Evolutionary conservation across 2,329 filamentous ascomycete genomes (phyloP).

Genomic region (Parafenestella ontariensis): DNA sequence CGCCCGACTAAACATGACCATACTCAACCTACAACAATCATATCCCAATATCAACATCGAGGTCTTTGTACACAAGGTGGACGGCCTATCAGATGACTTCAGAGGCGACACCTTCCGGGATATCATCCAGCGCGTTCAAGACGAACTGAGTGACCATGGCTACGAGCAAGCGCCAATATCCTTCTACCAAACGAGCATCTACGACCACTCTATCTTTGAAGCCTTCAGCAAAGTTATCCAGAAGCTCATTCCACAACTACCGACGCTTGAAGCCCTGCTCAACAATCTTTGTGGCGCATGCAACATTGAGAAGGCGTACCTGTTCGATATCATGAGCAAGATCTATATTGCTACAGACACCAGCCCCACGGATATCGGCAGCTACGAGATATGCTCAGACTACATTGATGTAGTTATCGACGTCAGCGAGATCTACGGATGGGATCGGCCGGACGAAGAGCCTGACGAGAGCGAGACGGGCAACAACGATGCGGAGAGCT

Average conservation of each 20-base stretch:
- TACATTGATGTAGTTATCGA: constrained; percentile 99
- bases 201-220: constrained; percentile 98
- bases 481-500: constrained; percentile 65
- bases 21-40: constrained; percentile 83
- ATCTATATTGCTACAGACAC: constrained; percentile 98
- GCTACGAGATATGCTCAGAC: constrained; percentile 97
- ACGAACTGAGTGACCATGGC: constrained; percentile 91
- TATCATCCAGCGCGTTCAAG: constrained; percentile 94
- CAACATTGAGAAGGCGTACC: constrained; percentile 95
- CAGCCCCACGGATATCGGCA: constrained; percentile 89
- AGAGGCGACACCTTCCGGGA: constrained; percentile 95
- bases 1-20: constrained; percentile 83
- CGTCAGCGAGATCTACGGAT: constrained; percentile 94
- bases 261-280: constrained; percentile 90
- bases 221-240: constrained; percentile 98
- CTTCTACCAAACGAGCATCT: constrained; percentile 97
- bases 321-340: constrained; percentile 97
- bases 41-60: constrained; percentile 97
- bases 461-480: constrained; percentile 51
- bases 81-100: constrained; percentile 96
- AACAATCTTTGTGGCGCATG: constrained; percentile 93
- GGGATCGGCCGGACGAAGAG: constrained; percentile 54
- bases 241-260: constrained; percentile 91
- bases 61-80: constrained; percentile 98
- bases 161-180: constrained; percentile 93